Evolutionary conservation across 1,284 basidiomycete genomes (phyloP).

Genomic region (Mycena sp.): DNA sequence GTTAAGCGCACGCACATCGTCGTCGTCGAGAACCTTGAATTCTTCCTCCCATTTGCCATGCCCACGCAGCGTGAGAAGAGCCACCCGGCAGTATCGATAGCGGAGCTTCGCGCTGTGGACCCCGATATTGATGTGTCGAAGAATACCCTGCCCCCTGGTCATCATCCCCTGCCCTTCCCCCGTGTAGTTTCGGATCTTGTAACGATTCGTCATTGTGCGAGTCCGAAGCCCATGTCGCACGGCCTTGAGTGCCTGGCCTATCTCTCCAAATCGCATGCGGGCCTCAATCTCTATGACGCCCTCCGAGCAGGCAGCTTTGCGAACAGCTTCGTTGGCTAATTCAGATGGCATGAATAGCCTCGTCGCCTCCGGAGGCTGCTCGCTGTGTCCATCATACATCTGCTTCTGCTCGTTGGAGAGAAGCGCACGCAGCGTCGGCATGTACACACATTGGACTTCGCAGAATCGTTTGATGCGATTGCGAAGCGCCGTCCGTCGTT

Average conservation of each 20-base stretch:
- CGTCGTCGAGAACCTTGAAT: too few relatives aligned
- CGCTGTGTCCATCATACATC: background rate
- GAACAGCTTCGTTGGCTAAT: background rate
- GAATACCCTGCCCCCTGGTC: background rate
- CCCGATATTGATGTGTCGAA: conserved; percentile 4
- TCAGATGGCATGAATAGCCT: conserved; percentile 14
- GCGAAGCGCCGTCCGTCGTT: conserved; percentile 7
- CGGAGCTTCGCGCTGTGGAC: conserved; percentile 7
- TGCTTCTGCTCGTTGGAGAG: conserved; percentile 3
- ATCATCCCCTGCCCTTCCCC: background rate
- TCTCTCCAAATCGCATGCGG: too few relatives aligned
- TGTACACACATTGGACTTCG: conserved; percentile 11
- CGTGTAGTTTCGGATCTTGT: too few relatives aligned
- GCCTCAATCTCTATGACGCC: too few relatives aligned
- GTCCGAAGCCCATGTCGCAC: too few relatives aligned
- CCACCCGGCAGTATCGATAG: conserved; percentile 8
- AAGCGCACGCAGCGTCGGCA: background rate
- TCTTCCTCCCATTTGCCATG: too few relatives aligned
- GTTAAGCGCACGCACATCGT: background rate
- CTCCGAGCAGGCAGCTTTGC: too few relatives aligned
- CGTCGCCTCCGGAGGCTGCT: background rate
- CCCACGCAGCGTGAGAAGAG: background rate
- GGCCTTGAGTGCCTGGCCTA: too few relatives aligned
- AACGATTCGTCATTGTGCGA: too few relatives aligned
- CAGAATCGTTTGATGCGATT: conserved; percentile 18